These are phyloP conservation scores for Fusarium albidum DNA, from an alignment of 2,329 filamentous ascomycete species.

Conservation along the genomic window DNA sequence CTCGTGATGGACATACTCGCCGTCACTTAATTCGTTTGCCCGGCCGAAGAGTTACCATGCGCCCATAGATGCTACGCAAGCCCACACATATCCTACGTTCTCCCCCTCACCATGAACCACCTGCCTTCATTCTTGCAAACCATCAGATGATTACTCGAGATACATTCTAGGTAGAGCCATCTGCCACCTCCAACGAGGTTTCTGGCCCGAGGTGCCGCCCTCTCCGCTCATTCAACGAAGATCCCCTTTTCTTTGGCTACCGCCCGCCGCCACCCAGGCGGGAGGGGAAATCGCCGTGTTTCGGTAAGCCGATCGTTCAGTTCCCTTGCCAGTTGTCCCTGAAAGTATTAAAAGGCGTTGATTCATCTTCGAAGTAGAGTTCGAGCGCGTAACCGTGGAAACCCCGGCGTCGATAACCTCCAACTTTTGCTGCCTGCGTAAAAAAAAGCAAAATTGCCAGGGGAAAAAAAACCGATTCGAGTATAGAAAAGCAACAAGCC, in stretches of 20 bases:
- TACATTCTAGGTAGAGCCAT: conserved; percentile 43
- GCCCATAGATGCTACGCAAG: conserved; percentile 34
- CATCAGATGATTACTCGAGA: conserved; percentile 43
- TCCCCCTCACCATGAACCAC: conserved; percentile 36
- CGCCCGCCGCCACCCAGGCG: conserved; percentile 27
- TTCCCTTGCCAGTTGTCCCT: conserved; percentile 28
- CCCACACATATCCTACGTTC: conserved; percentile 31
- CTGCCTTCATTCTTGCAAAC: conserved; percentile 38
- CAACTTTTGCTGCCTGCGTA: conserved; percentile 38
- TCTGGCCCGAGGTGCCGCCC: conserved; percentile 23
- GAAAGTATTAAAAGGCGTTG: conserved; percentile 34
- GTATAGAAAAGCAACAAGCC: conserved; percentile 32
- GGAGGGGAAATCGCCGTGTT: conserved; percentile 24
- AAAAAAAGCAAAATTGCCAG: conserved; percentile 28
- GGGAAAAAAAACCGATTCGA: conserved; percentile 30
- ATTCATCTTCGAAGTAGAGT: conserved; percentile 33
- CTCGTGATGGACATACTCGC: conserved; percentile 14
- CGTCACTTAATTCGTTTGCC: conserved; percentile 23
- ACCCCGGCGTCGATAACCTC: conserved; percentile 34
- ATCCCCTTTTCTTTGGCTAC: conserved; percentile 27
- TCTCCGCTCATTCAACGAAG: conserved; percentile 33
- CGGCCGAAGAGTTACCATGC: conserved; percentile 15
- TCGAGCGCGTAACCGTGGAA: conserved; percentile 32
- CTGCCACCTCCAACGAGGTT: conserved; percentile 28
- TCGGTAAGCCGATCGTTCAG: conserved; percentile 27